Conservation (phyloP, 2,329 filamentous ascomycete genomes). For the Phaeosphaeria sp. region DNA sequence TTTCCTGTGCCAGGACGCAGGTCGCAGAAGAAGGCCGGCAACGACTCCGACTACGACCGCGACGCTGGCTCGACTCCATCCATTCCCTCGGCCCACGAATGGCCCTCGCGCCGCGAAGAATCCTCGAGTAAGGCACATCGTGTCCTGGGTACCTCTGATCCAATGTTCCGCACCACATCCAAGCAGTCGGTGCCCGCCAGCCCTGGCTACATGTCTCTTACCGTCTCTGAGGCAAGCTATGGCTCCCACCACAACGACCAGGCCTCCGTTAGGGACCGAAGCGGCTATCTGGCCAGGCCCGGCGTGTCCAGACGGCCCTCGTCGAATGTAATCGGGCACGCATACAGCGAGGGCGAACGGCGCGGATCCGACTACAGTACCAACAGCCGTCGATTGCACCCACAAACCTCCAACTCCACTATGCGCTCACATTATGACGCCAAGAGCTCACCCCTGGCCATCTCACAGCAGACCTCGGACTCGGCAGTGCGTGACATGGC, state of each 20-base stretch:
- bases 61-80: conserved; percentile 26
- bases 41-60: conserved; percentile 20
- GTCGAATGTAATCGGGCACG: conserved; percentile 40
- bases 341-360: conserved; percentile 28
- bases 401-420: conserved; percentile 47
- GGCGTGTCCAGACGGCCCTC: conserved; percentile 41
- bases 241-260: conserved; percentile 33
- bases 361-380: conserved; percentile 39
- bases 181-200: conserved; percentile 32
- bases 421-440: conserved; percentile 54
- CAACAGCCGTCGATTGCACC: conserved; percentile 34
- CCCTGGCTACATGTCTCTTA: conserved; percentile 40
- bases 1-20: conserved; percentile 46
- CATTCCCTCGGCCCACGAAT: conserved; percentile 26
- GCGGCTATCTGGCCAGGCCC: conserved; percentile 20
- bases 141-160: conserved; percentile 44
- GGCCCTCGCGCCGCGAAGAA: conserved; percentile 32
- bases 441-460: conserved; percentile 46
- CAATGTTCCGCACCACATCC: conserved; percentile 33
- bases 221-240: conserved; percentile 39
- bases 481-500: conserved; percentile 54
- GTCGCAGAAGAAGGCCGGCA: conserved; percentile 18
- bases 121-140: conserved; percentile 45
- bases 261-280: conserved; percentile 27
- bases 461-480: conserved; percentile 54